Conservation (phyloP, 805 yeast genomes). For the Candida chauliodis region DNA sequence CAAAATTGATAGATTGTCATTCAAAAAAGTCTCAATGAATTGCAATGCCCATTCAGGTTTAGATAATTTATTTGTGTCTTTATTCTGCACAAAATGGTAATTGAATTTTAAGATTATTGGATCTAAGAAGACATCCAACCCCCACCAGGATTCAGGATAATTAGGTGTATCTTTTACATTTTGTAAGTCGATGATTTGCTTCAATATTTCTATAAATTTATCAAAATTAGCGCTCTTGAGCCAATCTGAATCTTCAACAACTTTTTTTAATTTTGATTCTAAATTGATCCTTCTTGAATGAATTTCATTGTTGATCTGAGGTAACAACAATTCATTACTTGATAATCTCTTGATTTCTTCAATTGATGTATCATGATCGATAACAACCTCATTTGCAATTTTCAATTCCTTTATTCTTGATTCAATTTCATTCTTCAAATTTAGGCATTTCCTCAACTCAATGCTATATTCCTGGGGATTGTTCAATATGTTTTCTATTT, state of each 20-base stretch:
- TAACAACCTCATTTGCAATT: background rate
- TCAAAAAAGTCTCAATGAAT: constrained; percentile 44
- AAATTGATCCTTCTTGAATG: constrained; percentile 4
- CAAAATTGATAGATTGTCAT: constrained; percentile 37
- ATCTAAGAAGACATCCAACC: constrained; percentile 42
- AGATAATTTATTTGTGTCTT: constrained; percentile 59
- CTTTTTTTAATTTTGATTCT: constrained; percentile 12
- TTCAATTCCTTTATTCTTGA: background rate
- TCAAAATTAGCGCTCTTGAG: constrained; percentile 16
- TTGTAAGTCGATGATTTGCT: constrained; percentile 30
- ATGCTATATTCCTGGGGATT: background rate
- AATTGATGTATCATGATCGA: background rate
- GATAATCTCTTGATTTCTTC: constrained; percentile 5
- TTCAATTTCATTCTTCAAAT: background rate
- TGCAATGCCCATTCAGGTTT: constrained; percentile 71
- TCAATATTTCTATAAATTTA: constrained; percentile 10
- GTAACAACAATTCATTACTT: background rate
- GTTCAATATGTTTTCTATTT: background rate
- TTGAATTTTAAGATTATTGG: constrained; percentile 50
- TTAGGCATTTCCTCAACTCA: background rate
- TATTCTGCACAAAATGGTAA: constrained; percentile 56
- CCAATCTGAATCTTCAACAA: constrained; percentile 20
- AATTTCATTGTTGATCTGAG: background rate
- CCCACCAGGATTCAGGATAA: constrained; percentile 46
- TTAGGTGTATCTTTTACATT: constrained; percentile 20